Percentiles rank a stretch among this genome's conserved stretches.
Conservation (phyloP, 2,329 filamentous ascomycete species). For the Diaporthe vexans region DNA sequence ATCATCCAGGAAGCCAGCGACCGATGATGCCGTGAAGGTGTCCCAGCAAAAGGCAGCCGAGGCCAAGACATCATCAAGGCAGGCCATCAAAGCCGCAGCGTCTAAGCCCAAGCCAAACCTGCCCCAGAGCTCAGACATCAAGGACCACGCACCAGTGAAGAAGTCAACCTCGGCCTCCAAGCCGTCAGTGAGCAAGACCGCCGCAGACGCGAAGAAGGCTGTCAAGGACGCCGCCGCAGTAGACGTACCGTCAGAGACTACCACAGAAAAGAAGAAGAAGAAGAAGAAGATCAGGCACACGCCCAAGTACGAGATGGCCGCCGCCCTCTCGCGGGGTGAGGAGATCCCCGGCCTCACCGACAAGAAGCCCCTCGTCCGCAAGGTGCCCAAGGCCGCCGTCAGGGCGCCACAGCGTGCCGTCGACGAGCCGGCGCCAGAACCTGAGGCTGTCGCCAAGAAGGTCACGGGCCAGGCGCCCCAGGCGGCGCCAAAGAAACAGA, state of each 20-base stretch:
- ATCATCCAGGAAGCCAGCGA: not conserved
- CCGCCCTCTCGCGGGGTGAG: conserved; percentile 38
- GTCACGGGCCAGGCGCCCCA: not conserved
- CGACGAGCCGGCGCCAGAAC: conserved; percentile 31
- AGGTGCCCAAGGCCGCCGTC: conserved; percentile 31
- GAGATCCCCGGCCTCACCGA: conserved; percentile 39
- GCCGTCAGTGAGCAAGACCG: conserved; percentile 33
- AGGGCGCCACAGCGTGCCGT: conserved; percentile 22
- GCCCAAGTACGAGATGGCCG: conserved; percentile 40
- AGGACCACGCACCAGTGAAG: conserved; percentile 38
- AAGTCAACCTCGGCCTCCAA: conserved; percentile 18
- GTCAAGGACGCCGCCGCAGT: conserved; percentile 28
- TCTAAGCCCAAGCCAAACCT: conserved; percentile 21
- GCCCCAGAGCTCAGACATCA: conserved; percentile 32
- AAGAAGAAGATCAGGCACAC: conserved; percentile 40
- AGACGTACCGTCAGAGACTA: conserved; percentile 27
- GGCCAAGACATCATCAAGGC: conserved; percentile 19
- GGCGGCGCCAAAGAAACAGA: conserved; percentile 36
- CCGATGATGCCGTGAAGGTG: conserved; percentile 5
- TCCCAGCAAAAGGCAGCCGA: conserved; percentile 9
- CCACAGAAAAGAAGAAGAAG: conserved; percentile 41
- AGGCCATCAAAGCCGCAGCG: conserved; percentile 20
- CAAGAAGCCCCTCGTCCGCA: conserved; percentile 31
- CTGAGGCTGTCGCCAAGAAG: conserved; percentile 33
- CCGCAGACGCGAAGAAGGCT: conserved; percentile 25